A percentile compares a stretch with the other conserved stretches of the same genome.
These are phyloP conservation scores for Mariannaea sp. DNA, from an alignment of 2,329 filamentous ascomycete genomes.

Conservation along the genomic window DNA sequence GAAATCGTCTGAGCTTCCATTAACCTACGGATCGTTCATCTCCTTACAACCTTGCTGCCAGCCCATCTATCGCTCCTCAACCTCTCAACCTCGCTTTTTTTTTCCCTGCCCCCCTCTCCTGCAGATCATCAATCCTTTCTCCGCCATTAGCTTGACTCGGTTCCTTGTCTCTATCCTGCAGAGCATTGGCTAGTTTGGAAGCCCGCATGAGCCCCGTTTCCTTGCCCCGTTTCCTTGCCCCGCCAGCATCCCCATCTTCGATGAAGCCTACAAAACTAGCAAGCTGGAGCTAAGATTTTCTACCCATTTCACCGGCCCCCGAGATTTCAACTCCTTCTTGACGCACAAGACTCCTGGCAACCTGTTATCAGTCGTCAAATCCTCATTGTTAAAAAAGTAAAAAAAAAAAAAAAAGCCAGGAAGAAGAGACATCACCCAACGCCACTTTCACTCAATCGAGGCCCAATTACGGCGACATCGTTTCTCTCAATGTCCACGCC, in stretches of 20 bases:
- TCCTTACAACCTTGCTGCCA: background rate
- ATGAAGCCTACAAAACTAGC: slow-evolving; percentile 26
- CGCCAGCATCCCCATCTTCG: slow-evolving; percentile 29
- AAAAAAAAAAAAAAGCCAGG: no score
- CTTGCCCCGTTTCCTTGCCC: slow-evolving; percentile 31
- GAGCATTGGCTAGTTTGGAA: slow-evolving; percentile 49
- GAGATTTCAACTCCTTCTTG: slow-evolving; percentile 10
- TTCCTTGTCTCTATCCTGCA: slow-evolving; percentile 47
- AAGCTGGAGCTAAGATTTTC: slow-evolving; percentile 22
- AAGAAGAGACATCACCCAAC: slow-evolving; percentile 2
- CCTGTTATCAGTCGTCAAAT: no score
- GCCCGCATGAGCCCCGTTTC: slow-evolving; percentile 34
- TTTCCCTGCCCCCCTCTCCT: slow-evolving; percentile 4
- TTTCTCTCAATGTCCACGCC: slow-evolving; percentile 52
- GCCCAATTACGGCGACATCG: slow-evolving; percentile 38
- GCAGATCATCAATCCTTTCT: slow-evolving; percentile 3
- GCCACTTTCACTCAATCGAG: slow-evolving; percentile 16
- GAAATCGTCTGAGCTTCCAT: background rate
- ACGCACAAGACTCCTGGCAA: slow-evolving; percentile 14
- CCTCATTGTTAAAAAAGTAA: no score
- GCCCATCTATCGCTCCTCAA: background rate
- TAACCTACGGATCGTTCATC: slow-evolving; percentile 1
- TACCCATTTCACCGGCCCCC: slow-evolving; percentile 29
- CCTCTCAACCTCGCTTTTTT: slow-evolving; percentile 12
- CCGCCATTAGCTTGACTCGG: slow-evolving; percentile 4